phyloP scores from a whole-genome alignment of 306 rosid species.

The Cucumis sativus region Cucumber_9930_V3 NC_026655.2:4768501-4769000 shows the following conservation, averaged over 20 bases:
- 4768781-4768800: background rate
- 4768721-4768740: background rate
- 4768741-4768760: background rate
- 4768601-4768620: background rate
- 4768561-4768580: background rate
- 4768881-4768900: background rate
- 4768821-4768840: background rate
- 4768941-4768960: background rate
- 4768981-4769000: background rate
- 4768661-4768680: background rate
- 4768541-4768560: background rate
- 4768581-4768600: background rate
- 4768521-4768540: slow-evolving; percentile 47
- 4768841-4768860: background rate
- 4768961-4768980: background rate
- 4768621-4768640: background rate
- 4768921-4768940: background rate
- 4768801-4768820: background rate
- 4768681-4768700: no score
- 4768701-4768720: background rate
- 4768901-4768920: background rate
- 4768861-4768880: background rate
- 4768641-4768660: background rate
- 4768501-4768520: slow-evolving; percentile 77
- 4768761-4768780: background rate